A percentile compares a stretch with the other conserved stretches of the same genome.
These are phyloP conservation scores for Peltaster fructicola DNA, from an alignment of 2,329 filamentous ascomycete species.

Conservation along the genomic window DNA sequence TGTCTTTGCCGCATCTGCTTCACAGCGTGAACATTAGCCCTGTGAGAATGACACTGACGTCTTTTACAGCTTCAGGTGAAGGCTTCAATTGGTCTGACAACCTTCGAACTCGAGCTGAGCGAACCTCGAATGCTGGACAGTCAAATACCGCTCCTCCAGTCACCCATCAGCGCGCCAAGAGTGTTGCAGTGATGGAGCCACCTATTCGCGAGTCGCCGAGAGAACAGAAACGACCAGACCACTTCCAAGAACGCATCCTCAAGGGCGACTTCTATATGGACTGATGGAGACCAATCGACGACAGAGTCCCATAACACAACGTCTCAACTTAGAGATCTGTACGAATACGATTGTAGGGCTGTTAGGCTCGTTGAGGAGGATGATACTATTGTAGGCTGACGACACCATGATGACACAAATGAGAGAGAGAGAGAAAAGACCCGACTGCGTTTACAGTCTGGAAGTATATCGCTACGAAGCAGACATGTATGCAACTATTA, in stretches of 20 bases:
- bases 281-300: no score
- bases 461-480: no score
- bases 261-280: slow-evolving; percentile 99
- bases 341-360: no score
- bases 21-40: no score
- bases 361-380: no score
- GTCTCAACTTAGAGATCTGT: no score
- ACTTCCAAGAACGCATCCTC: slow-evolving; percentile 90
- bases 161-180: slow-evolving; percentile 47
- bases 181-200: slow-evolving; percentile 43
- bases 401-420: no score
- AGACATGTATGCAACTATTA: no score
- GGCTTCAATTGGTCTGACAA: slow-evolving; percentile 97
- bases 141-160: slow-evolving; percentile 3
- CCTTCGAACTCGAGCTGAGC: slow-evolving; percentile 79
- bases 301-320: no score
- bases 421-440: no score
- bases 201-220: slow-evolving; percentile 37
- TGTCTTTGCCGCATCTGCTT: slow-evolving; percentile 25
- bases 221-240: slow-evolving; percentile 48
- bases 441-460: no score
- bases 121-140: slow-evolving; percentile 36
- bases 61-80: slow-evolving; percentile 53
- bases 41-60: slow-evolving; percentile 33
- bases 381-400: no score